Base-by-base conservation (phyloP, 768 basidiomycete genomes). In the Lentinula raphanica region DNA sequence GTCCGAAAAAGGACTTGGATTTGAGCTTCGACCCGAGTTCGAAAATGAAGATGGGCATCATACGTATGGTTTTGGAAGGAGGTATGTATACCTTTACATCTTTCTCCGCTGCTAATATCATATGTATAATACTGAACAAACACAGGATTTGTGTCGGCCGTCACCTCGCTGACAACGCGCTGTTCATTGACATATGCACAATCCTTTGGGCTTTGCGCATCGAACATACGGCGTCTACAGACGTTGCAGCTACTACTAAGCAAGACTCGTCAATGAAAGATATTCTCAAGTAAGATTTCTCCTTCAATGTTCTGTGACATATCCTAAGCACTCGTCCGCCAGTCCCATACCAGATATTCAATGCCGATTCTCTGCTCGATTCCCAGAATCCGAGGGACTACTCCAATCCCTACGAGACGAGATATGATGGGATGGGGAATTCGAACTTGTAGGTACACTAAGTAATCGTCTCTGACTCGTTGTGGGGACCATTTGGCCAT, bases 1-100 rank as follows among this genome's bases (percentile, higher is more conserved):
- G 7, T 28, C 25, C 12, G 27, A 39, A 23, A 32, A 35, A 3
- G 46, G 46, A 0, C 4, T 21, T 11, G n/a, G 8, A 21, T 7
- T 17, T 9, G 39, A 21, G 3, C 31, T 35, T 9, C 25, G 50
- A 5, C 27, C 40, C 13, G 23, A 49, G 19, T 27, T 15, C 12
- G 50, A 53, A 53, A 25, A 35, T 21, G 19, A 49, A 3, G 45
- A 57, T 32, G 46, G 46, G 8, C 56, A 57, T 49, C 36, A 3
- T n/a, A 17, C 56, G 7, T 57, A 57, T 57, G 56, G 56, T 1
- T 57, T 57, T 38, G 56, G 56, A 5, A 32, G 46, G 13, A 28
- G 56, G 56, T 56, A n/a, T n/a, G n/a, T n/a, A n/a, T n/a, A n/a
- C n/a, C n/a, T n/a, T n/a, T n/a, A n/a, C n/a, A n/a, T n/a, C n/a